phyloP scores from a whole-genome alignment of 2,329 filamentous ascomycete genomes.

The Cladosporium sp. region DNA sequence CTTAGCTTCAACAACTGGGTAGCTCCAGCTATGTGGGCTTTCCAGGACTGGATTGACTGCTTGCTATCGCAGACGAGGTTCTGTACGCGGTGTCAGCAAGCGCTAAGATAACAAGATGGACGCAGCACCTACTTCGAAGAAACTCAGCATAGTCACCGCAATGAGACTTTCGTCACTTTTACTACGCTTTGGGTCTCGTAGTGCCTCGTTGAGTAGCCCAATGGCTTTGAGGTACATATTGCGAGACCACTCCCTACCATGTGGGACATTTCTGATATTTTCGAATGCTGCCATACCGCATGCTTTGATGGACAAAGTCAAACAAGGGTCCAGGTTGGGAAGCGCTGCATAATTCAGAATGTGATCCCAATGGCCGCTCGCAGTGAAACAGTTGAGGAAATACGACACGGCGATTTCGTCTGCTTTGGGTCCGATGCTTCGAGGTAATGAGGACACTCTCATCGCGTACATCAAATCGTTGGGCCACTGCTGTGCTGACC shows the following conservation, averaged over 20 bases:
- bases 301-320: conserved; percentile 35
- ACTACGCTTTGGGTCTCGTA: conserved; percentile 35
- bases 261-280: conserved; percentile 31
- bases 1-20: conserved; percentile 40
- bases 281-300: conserved; percentile 37
- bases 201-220: conserved; percentile 36
- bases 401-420: conserved; percentile 35
- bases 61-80: conserved; percentile 37
- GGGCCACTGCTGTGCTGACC: neutral
- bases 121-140: conserved; percentile 38
- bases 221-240: conserved; percentile 36
- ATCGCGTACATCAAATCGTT: neutral
- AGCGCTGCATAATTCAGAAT: conserved; percentile 26
- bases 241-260: conserved; percentile 31
- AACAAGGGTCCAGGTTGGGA: conserved; percentile 30
- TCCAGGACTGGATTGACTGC: conserved; percentile 40
- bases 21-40: conserved; percentile 42
- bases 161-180: conserved; percentile 39
- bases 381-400: conserved; percentile 37
- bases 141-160: conserved; percentile 40
- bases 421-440: neutral
- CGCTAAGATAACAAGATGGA: neutral
- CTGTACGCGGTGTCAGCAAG: conserved; percentile 8
- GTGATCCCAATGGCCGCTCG: conserved; percentile 34
- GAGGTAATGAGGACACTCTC: neutral